phyloP scores from a whole-genome alignment of 805 yeast species.

The Lipomyces kockii region DNA sequence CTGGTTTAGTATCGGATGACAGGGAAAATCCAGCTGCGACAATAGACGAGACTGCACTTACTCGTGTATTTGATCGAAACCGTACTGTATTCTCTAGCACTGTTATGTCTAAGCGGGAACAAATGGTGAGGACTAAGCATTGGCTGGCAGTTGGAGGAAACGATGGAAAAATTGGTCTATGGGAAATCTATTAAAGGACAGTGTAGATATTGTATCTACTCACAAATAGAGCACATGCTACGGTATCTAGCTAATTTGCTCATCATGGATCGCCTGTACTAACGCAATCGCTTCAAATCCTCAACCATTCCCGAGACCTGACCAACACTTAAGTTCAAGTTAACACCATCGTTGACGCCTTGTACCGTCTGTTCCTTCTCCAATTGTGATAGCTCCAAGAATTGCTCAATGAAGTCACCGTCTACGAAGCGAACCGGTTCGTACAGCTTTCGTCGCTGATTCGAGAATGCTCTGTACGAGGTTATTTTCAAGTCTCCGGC shows the following conservation, averaged over 20 bases:
- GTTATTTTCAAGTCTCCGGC: slow-evolving; percentile 26
- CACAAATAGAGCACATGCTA: not conserved
- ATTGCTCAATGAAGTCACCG: slow-evolving; percentile 36
- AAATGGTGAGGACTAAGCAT: slow-evolving; percentile 24
- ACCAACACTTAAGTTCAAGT: slow-evolving; percentile 8
- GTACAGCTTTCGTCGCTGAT: slow-evolving; percentile 17
- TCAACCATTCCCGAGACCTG: slow-evolving; percentile 28
- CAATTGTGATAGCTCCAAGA: slow-evolving; percentile 26
- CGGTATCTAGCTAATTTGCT: not conserved
- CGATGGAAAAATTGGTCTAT: slow-evolving; percentile 58
- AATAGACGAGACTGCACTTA: not conserved
- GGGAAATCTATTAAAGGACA: slow-evolving; percentile 38
- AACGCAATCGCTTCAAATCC: slow-evolving; percentile 34
- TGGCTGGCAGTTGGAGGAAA: slow-evolving; percentile 58
- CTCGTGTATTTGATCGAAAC: not conserved
- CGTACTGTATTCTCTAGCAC: not conserved
- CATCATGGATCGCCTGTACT: not conserved
- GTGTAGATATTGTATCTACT: not conserved
- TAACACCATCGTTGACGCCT: slow-evolving; percentile 16
- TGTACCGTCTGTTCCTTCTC: slow-evolving; percentile 22
- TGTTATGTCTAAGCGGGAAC: slow-evolving; percentile 8
- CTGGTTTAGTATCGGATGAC: not conserved
- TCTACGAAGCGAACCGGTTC: slow-evolving; percentile 36
- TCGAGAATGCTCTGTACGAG: slow-evolving; percentile 23
- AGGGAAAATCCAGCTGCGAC: not conserved